Percentiles rank a stretch among this genome's conserved stretches.
These are phyloP conservation scores for Heterobasidion irregulare DNA, from an alignment of 1,284 basidiomycete genomes.

Conservation along the genomic window DNA sequence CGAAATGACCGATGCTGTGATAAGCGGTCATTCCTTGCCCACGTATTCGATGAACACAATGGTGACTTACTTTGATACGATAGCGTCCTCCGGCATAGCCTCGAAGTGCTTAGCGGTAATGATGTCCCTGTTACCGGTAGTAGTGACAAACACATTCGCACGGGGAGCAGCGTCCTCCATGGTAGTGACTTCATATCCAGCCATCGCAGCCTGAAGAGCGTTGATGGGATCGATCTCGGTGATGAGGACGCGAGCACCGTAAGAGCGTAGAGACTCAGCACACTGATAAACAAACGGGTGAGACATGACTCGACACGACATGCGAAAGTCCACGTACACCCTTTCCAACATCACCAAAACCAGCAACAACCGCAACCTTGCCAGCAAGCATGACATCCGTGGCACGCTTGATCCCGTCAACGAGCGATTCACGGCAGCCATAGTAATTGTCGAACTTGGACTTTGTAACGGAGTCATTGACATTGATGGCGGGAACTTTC, in stretches of 20 bases:
- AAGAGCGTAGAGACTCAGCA: slow-evolving; percentile 94
- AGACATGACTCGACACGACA: not conserved
- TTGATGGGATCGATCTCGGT: slow-evolving; percentile 99
- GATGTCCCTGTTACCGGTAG: slow-evolving; percentile 98
- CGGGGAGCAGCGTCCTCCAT: slow-evolving; percentile 95
- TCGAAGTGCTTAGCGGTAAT: slow-evolving; percentile 91
- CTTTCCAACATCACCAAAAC: slow-evolving; percentile 99
- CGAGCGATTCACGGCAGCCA: slow-evolving; percentile 98
- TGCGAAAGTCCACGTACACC: slow-evolving; percentile 54
- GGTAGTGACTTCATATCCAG: slow-evolving; percentile 96
- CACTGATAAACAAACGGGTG: slow-evolving; percentile 46
- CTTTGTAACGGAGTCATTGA: slow-evolving; percentile 99
- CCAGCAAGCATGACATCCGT: slow-evolving; percentile 99
- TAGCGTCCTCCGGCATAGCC: slow-evolving; percentile 97
- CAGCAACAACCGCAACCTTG: slow-evolving; percentile 98
- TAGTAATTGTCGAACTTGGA: slow-evolving; percentile 98
- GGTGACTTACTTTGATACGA: slow-evolving; percentile 84
- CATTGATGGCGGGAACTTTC: slow-evolving; percentile 99
- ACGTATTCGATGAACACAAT: not conserved
- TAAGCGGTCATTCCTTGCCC: slow-evolving; percentile 4
- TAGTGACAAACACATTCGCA: slow-evolving; percentile 94
- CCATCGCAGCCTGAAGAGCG: slow-evolving; percentile 99
- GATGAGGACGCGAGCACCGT: slow-evolving; percentile 93
- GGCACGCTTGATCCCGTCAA: slow-evolving; percentile 99
- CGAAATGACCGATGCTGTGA: slow-evolving; percentile 91